A percentile compares a stretch with the other conserved stretches of the same genome.
Conservation (phyloP, 139 green algal genomes). For the Auxenochlorella pyrenoidosa region DNA sequence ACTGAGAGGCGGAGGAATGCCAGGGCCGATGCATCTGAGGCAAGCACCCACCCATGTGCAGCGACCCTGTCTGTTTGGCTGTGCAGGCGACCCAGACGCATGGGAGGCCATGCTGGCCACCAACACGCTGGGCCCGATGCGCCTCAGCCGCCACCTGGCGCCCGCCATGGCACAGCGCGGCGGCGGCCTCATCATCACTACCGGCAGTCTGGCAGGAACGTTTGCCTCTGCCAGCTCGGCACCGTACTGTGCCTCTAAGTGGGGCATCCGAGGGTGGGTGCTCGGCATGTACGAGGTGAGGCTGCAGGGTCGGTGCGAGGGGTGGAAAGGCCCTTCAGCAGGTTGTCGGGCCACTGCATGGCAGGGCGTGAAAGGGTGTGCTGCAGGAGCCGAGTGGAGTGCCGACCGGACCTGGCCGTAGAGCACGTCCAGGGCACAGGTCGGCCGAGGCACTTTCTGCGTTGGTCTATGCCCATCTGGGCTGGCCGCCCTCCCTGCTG, state of each 20-base stretch:
- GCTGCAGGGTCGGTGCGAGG: neutral
- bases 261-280: conserved; percentile 50
- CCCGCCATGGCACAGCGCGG: conserved; percentile 42
- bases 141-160: conserved; percentile 37
- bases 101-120: conserved; percentile 11
- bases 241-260: conserved; percentile 57
- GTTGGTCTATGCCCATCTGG: too few species aligned
- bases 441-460: too few species aligned
- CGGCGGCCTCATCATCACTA: conserved; percentile 50
- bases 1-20: too few species aligned
- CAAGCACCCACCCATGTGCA: too few species aligned
- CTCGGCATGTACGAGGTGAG: conserved; percentile 36
- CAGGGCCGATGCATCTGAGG: too few species aligned
- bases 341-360: too few species aligned
- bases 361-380: too few species aligned
- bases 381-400: too few species aligned
- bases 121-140: conserved; percentile 57
- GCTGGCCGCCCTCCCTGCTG: neutral
- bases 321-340: too few species aligned
- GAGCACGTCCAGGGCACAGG: too few species aligned
- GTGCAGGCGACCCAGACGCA: neutral
- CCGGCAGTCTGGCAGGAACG: conserved; percentile 44
- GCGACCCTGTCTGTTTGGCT: too few species aligned
- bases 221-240: conserved; percentile 30
- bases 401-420: too few species aligned